A percentile compares a stretch with the other conserved stretches of the same genome.
These are phyloP conservation scores for Mycena pura DNA, from an alignment of 768 basidiomycete genomes.

Conservation along the genomic window DNA sequence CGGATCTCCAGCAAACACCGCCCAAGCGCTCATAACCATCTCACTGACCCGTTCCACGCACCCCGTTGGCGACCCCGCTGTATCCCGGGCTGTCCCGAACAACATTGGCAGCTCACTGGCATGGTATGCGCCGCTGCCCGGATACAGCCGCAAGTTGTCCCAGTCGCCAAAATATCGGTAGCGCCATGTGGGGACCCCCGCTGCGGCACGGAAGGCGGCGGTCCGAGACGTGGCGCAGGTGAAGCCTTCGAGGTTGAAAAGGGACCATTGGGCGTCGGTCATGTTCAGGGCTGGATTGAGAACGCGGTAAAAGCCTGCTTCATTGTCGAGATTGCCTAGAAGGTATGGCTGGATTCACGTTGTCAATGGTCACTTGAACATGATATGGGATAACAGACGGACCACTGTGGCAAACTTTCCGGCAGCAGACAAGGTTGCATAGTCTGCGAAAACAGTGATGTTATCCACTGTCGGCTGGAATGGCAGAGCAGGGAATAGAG, in stretches of 20 bases:
- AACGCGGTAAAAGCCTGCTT: constrained; percentile 13
- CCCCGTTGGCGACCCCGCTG: constrained; percentile 2
- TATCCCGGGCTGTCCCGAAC: constrained; percentile 8
- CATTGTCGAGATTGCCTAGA: constrained; percentile 7
- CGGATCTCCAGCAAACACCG: constrained; percentile 13
- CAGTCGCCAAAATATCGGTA: constrained; percentile 17
- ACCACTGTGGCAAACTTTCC: constrained; percentile 19
- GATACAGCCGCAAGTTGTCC: constrained; percentile 13
- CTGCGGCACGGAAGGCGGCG: not conserved
- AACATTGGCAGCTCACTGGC: constrained; percentile 10
- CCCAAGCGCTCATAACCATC: constrained; percentile 5
- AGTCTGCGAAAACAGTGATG: constrained; percentile 11
- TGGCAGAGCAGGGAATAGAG: not conserved
- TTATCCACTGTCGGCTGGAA: constrained; percentile 18
- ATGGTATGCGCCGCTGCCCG: constrained; percentile 15
- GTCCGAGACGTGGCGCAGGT: constrained; percentile 6
- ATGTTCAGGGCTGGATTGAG: constrained; percentile 3
- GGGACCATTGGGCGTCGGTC: constrained; percentile 5
- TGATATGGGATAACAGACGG: not conserved
- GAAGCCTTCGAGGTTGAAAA: constrained; percentile 6
- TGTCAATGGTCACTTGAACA: not conserved
- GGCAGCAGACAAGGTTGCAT: not conserved
- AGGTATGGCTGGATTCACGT: constrained; percentile 8
- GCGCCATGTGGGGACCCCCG: constrained; percentile 13
- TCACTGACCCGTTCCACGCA: constrained; percentile 1